Evolutionary conservation across 805 yeast species (phyloP).

Genomic region (Dipodascus geniculatus): DNA sequence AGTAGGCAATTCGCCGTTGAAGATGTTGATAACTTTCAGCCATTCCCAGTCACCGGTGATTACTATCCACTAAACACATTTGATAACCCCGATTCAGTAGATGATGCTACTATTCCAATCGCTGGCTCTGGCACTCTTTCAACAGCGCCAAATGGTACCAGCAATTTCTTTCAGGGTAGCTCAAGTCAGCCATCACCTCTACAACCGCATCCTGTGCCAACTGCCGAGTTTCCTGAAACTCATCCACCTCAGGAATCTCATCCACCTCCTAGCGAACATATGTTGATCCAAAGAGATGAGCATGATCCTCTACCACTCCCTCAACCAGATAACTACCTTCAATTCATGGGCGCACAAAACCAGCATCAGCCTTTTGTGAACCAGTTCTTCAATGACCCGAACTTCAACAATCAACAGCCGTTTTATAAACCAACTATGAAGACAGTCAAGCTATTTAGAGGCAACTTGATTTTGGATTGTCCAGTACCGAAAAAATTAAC

Average conservation of each 20-base stretch:
- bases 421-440: conserved; percentile 12
- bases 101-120: conserved; percentile 2
- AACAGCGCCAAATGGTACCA: neutral
- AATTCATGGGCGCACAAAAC: neutral
- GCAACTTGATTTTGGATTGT: conserved; percentile 78
- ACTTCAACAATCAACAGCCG: neutral
- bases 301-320: neutral
- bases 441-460: conserved; percentile 48
- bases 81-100: conserved; percentile 7
- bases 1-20: conserved; percentile 8
- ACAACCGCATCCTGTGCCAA: neutral
- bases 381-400: neutral
- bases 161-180: neutral
- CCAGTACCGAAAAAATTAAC: conserved; percentile 63
- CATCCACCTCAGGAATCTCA: neutral
- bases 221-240: neutral
- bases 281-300: neutral
- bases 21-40: conserved; percentile 20
- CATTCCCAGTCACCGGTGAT: conserved; percentile 28
- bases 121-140: neutral
- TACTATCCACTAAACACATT: conserved; percentile 27
- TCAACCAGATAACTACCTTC: neutral
- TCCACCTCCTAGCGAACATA: no score
- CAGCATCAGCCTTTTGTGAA: neutral
- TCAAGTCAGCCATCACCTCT: neutral